These are phyloP conservation scores for Chlorella sorokiniana DNA, from an alignment of 139 green algal species.

Conservation along the genomic window DNA sequence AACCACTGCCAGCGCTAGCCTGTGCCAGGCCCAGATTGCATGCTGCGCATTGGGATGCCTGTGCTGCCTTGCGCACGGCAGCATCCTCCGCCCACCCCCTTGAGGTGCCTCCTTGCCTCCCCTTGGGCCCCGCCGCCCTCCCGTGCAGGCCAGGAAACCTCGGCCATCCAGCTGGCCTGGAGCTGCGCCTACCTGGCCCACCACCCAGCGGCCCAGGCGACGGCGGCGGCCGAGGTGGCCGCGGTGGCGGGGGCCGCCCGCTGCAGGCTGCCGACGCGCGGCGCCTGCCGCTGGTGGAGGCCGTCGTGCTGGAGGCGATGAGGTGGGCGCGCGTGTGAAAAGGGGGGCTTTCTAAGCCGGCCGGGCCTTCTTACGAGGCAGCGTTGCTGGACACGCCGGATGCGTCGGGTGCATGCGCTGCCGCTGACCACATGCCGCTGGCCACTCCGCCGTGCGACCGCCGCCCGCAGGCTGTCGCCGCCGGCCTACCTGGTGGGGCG, in stretches of 20 bases:
- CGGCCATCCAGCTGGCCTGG: conserved; percentile 87
- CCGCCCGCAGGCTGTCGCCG: conserved; percentile 67
- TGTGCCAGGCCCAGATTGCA: no score
- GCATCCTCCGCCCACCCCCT: no score
- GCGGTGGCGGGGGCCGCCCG: not conserved
- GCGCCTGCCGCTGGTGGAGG: conserved; percentile 61
- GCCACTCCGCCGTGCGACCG: no score
- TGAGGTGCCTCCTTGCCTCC: no score
- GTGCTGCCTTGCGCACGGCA: no score
- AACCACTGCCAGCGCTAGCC: no score
- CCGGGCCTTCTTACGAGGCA: no score
- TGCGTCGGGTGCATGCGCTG: no score
- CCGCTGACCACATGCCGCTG: no score
- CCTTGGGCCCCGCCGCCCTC: no score
- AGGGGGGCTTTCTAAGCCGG: not conserved
- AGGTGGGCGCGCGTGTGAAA: conserved; percentile 33
- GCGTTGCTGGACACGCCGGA: no score
- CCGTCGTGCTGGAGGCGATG: conserved; percentile 81
- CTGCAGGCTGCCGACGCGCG: conserved; percentile 9
- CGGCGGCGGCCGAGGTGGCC: conserved; percentile 55
- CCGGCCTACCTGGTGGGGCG: conserved; percentile 90
- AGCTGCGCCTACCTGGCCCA: conserved; percentile 68
- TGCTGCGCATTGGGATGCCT: no score
- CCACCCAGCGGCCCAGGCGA: conserved; percentile 60
- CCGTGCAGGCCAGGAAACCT: conserved; percentile 82